Percentiles rank a stretch among this genome's conserved stretches.
Evolutionary conservation across 768 basidiomycete species (phyloP).

Genomic region (Mycena rosella): DNA sequence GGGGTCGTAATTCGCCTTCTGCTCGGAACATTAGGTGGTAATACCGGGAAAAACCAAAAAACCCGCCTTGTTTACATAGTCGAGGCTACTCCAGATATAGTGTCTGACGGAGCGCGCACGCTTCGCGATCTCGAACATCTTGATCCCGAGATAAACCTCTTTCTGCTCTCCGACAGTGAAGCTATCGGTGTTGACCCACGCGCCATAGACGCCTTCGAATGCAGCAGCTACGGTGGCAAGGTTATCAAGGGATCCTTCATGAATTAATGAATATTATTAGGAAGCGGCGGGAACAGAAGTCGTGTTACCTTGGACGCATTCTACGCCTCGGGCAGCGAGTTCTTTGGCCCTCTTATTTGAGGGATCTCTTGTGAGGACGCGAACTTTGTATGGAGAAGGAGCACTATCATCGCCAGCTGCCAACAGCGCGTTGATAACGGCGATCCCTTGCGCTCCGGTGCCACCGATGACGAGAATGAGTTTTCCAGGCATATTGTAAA

Average conservation of each 20-base stretch:
- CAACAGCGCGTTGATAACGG: constrained; percentile 55
- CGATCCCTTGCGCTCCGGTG: constrained; percentile 59
- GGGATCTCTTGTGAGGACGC: constrained; percentile 56
- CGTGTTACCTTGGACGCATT: constrained; percentile 50
- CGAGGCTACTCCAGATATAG: constrained; percentile 47
- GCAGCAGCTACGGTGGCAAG: constrained; percentile 35
- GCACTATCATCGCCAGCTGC: constrained; percentile 34
- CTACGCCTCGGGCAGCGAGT: constrained; percentile 53
- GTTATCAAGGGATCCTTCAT: too few species aligned
- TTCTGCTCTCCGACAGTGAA: constrained; percentile 43
- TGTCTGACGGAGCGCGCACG: constrained; percentile 35
- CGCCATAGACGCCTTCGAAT: constrained; percentile 40
- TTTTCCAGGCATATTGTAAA: constrained; percentile 38
- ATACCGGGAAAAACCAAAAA: too few species aligned
- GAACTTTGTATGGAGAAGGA: constrained; percentile 56
- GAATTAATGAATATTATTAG: neutral
- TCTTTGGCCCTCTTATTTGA: constrained; percentile 48
- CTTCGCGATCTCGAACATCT: constrained; percentile 34
- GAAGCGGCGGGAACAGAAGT: neutral
- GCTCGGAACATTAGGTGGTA: too few species aligned
- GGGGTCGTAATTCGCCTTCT: constrained; percentile 24
- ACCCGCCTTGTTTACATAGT: constrained; percentile 34
- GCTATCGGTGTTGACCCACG: constrained; percentile 42
- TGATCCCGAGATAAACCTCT: neutral
- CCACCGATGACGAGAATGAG: constrained; percentile 60